Evolutionary conservation across 1,284 basidiomycete species (phyloP).

Genomic region (Agaricales sp.): DNA sequence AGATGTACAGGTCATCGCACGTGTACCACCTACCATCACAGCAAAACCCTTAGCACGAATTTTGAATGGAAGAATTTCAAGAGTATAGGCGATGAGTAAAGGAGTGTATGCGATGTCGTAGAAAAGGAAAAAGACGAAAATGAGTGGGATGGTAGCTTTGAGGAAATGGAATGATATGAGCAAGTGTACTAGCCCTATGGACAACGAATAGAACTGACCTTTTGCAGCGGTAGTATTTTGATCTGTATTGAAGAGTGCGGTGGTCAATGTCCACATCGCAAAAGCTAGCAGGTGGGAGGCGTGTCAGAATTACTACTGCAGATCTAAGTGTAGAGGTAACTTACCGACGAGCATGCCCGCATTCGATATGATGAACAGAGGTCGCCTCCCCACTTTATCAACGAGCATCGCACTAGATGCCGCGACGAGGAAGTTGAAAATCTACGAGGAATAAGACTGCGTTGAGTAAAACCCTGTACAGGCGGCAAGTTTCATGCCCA

Average conservation of each 20-base stretch:
- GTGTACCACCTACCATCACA: constrained; percentile 37
- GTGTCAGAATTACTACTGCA: too few species aligned
- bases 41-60: constrained; percentile 63
- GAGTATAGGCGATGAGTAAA: constrained; percentile 50
- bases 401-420: constrained; percentile 46
- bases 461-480: background rate
- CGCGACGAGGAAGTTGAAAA: constrained; percentile 46
- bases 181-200: background rate
- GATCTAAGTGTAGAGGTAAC: constrained; percentile 11
- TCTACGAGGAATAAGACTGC: constrained; percentile 16
- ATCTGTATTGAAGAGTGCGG: constrained; percentile 42
- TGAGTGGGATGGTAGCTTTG: constrained; percentile 57
- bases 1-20: background rate
- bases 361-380: constrained; percentile 53
- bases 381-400: constrained; percentile 49
- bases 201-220: constrained; percentile 22
- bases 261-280: constrained; percentile 45
- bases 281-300: constrained; percentile 38
- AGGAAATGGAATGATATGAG: too few species aligned
- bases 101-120: constrained; percentile 62
- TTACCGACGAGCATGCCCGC: constrained; percentile 54
- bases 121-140: constrained; percentile 62
- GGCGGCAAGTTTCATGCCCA: constrained; percentile 13
- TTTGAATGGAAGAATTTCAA: constrained; percentile 60
- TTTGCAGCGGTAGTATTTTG: constrained; percentile 39